Conservation (phyloP, 345 rosid genomes). For the Sonneratia caseolaris region DNA sequence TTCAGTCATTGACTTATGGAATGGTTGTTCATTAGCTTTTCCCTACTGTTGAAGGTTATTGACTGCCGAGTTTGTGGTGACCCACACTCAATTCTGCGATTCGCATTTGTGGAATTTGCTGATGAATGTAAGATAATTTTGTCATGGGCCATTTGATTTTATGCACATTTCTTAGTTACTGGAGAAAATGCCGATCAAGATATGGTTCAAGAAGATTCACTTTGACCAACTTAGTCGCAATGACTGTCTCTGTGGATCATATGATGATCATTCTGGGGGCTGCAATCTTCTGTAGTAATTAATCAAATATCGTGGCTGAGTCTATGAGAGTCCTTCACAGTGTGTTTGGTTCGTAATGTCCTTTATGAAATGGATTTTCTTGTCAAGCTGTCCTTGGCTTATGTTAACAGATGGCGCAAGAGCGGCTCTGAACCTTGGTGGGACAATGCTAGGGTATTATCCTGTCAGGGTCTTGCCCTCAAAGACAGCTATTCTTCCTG, state of each 20-base stretch:
- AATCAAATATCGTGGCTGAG: not conserved
- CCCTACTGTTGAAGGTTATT: slow-evolving; percentile 54
- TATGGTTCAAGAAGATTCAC: not conserved
- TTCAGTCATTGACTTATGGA: not conserved
- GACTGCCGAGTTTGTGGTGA: slow-evolving; percentile 94
- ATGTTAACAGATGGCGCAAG: slow-evolving; percentile 58
- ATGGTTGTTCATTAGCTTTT: not conserved
- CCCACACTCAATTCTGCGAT: slow-evolving; percentile 90
- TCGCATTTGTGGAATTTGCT: slow-evolving; percentile 87
- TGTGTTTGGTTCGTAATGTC: not conserved
- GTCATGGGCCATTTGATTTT: not conserved
- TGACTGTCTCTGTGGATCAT: not conserved
- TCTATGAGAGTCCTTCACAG: not conserved
- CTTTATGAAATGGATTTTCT: not conserved
- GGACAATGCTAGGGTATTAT: slow-evolving; percentile 81
- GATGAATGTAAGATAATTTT: slow-evolving; percentile 58
- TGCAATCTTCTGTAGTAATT: not conserved
- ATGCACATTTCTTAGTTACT: not conserved
- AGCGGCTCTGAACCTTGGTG: slow-evolving; percentile 63
- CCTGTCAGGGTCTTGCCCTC: slow-evolving; percentile 88
- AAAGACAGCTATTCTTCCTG: slow-evolving; percentile 93
- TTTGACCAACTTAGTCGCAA: not conserved
- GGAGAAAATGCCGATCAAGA: not conserved
- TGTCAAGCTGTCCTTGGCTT: slow-evolving; percentile 1
- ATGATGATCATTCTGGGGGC: not conserved